Evolutionary conservation across 2,329 filamentous ascomycete genomes (phyloP).

Genomic region (Colletotrichum sansevieriae): DNA sequence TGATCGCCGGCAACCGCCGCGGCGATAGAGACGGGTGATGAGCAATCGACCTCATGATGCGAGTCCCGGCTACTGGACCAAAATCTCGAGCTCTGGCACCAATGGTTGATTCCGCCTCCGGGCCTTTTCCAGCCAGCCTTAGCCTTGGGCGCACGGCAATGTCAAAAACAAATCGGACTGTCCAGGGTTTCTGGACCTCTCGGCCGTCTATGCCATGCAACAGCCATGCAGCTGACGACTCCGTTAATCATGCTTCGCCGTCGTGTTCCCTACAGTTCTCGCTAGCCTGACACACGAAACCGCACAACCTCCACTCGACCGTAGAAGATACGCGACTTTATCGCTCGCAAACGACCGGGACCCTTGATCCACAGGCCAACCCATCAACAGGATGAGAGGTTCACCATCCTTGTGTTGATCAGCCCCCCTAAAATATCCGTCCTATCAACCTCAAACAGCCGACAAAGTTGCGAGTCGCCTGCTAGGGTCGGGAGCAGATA

Average conservation of each 20-base stretch:
- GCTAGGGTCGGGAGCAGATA: constrained; percentile 36
- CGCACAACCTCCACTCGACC: constrained; percentile 40
- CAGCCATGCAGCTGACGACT: constrained; percentile 39
- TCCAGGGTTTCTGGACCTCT: constrained; percentile 26
- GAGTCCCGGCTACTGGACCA: constrained; percentile 61
- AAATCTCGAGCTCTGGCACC: constrained; percentile 49
- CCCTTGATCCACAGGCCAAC: constrained; percentile 44
- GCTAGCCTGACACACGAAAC: constrained; percentile 43
- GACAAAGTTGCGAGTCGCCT: constrained; percentile 41
- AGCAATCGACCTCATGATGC: constrained; percentile 47
- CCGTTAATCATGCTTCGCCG: constrained; percentile 42
- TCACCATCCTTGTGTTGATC: constrained; percentile 56
- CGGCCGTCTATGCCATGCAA: constrained; percentile 17
- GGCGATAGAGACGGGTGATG: constrained; percentile 50
- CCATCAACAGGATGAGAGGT: constrained; percentile 36
- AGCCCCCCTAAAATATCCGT: constrained; percentile 59
- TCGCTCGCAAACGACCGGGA: constrained; percentile 37
- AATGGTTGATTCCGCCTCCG: background rate
- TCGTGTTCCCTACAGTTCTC: constrained; percentile 41
- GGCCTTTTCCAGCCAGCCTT: constrained; percentile 42
- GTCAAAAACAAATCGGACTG: constrained; percentile 33
- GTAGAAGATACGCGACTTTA: constrained; percentile 39
- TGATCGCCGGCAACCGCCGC: constrained; percentile 4
- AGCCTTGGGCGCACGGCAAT: constrained; percentile 40
- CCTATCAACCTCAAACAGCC: constrained; percentile 67